Base-by-base conservation (phyloP, 2,329 filamentous ascomycete genomes). In the Cladophialophora psammophila region DNA sequence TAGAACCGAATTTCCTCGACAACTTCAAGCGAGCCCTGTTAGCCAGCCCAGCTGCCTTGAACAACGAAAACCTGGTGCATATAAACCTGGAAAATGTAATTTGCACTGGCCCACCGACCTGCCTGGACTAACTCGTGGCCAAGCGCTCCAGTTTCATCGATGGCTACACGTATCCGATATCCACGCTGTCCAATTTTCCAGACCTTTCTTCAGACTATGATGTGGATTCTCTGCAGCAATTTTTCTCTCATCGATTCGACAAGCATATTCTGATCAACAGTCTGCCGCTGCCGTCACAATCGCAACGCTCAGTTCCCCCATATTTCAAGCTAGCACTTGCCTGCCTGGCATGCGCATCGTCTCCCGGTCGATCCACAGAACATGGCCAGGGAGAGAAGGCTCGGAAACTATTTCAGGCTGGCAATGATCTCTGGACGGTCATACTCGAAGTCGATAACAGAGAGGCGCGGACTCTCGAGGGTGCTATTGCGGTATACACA, bases 391-490 rank as follows among this genome's bases (percentile, higher is more conserved):
- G 8, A 9, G 6, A 18, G 48, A 60, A 34, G 26, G n/a, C 56
- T 7, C 32, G 57, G n/a, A 15, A 60, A 12, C 50, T 65, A 6
- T 65, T 40, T 20, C 57, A 42, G 5, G 63, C 63, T 10, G 42
- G 20, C 10, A 9, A 9, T 12, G 20, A 26, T 13, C 57, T 65
- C 6, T 65, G 63, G 63, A 48, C 18, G n/a, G 31, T 48, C 35
- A 65, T 56, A 42, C 5, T 48, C n/a, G 63, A 65, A 48, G 42
- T 55, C 3, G 63, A 65, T 32, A 65, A 65, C 36, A 60, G 63
- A 53, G 63, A 65, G 45, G 57, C 63, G 5, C 26, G 63, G 4
- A 40, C 63, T 3, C n/a, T 65, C 6, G 63, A 65, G 12, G 32
- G 38, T 31, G 34, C 61, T 12, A 50, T 65, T 12, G 20, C 63